Base-by-base conservation (phyloP, 805 yeast species). In the Sugiyamaella qingdaonensis region DNA sequence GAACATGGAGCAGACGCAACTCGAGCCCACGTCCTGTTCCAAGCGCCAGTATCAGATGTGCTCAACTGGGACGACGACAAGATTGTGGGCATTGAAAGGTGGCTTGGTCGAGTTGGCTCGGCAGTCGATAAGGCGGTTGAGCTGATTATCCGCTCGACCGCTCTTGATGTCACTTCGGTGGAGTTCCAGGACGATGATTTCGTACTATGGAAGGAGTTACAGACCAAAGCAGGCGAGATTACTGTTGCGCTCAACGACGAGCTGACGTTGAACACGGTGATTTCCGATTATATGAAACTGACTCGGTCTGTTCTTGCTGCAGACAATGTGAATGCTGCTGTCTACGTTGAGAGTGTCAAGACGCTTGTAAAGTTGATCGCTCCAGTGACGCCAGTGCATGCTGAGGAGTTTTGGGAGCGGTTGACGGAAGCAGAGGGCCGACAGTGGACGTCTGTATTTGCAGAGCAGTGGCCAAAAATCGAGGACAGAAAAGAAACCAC, bases 1-100 rank as follows among this genome's bases (percentile, higher is more conserved):
- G 74, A 72, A 35, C 88, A 88, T 67, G 98, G 99, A 2, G 89
- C 97, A 1, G 99, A 94, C 73, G 90, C 96, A 0, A 87, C 92
- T 0, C 78, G 98, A 56, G 98, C 98, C 0, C 97, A 92, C 65
- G 81, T 94, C 55, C 69, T 94, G 11, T 94, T 94, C 73, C 95
- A 86, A 64, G 97, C 97, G 0, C 96, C 98, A 2, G 79, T 92
- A 4, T 71, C 78, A 1, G 96, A 90, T 61, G 80, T 83, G 4
- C 74, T 94, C 54, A 82, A 84, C 60, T 94, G 99, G 99, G 95
- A 92, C 62, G 96, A 88, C 61, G 73, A 77, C 2, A 90, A 87
- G 64, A 91, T 94, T 57, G 81, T 79, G 27, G 99, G 99, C 2
- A 77, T 87, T 35, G 87, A 88, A 64, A 78, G 98, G 57, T 94